Evolutionary conservation across 331 rosid species (phyloP), one percentile per base, ranked within the genome.

Genomic region (Pyracantha coccinea): DNA sequence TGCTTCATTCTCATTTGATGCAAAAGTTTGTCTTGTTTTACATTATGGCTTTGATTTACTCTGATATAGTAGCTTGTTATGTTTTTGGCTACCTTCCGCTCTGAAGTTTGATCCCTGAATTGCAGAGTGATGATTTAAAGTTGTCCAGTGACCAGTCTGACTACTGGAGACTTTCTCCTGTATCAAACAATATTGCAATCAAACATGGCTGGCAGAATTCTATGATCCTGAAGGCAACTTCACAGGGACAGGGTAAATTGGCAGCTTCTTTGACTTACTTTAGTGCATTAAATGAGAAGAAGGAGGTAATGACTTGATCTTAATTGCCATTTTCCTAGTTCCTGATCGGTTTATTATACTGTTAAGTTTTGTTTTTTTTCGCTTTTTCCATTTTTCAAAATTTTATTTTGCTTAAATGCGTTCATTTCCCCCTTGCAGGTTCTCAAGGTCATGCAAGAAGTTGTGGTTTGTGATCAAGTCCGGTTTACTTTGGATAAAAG

Each of bases 51-150:
- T 57, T 71, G n/a, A 54, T 25, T 27, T 71, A 71, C 23, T 71
- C 25, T 41, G 58, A 21, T 81, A 21, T 81, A 19, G 63, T 66
- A 35, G 61, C 75, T 64, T 69, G 75, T 81, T 64, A 21, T 65
- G 61, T 65, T 81, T 47, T 78, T 76, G 68, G 72, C 50, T 69
- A 38, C 82, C 74, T 59, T 77, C 74, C 68, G 17, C 85, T 81
- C 61, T 81, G 55, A 69, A 52, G 20, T 76, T 78, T 76, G 58
- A 68, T 81, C 61, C 59, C 62, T 79, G 76, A 23, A 76, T 78
- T 88, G 89, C 94, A 91, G 97, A 87, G 82, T 62, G 96, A 92
- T 61, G 97, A 87, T 85, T 74, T 90, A 79, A 84, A 85, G 77
- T 76, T 91, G 78, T 80, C 88, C 52, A 86, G 88, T 76, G 70